Base-by-base conservation (phyloP, 2,329 filamentous ascomycete genomes). In the Diaporthe destruens region DNA sequence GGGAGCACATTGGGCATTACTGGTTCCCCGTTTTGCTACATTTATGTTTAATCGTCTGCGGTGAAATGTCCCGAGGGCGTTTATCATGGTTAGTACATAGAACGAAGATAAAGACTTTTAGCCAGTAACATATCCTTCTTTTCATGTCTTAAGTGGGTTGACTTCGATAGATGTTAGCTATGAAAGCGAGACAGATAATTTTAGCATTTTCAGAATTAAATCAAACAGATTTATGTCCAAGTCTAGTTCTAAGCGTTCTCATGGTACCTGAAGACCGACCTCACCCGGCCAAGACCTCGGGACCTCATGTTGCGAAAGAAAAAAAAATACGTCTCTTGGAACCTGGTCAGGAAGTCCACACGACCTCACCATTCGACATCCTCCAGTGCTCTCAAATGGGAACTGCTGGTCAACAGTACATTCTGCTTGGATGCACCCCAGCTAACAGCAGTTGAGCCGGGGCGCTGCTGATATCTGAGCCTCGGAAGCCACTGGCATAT, bases 1-100 rank as follows among this genome's bases (percentile, higher is more conserved):
- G 61, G 61, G 32, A 66, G 61, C 12, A 66, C 61, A 9, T 25
- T 66, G 32, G 61, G 61, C 8, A 25, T 66, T 7, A 66, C 44
- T 11, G 61, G 61, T 12, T 49, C 61, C 39, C 61, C 61, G 0
- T 66, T 66, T n/a, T 66, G 61, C 20, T 66, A 66, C 6, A 53
- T 66, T 14, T 66, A 66, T 49, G 51, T 34, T 25, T 66, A 36
- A 39, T 39, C 1, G 12, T 39, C 4, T 29, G 4, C 8, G 6
- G 11, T 16, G 6, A 11, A 11, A 6, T 16, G 2, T 7, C 5
- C n/a, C 23, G 3, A 16, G 14, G 3, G 23, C n/a, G 2, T 2
- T 61, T 32, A 3, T 25, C 44, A 23, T 2, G 44, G 7, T 20
- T 20, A 9, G 18, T 20, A 18, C 8, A 44, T 14, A 6, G n/a